Evolutionary conservation across 208 protist genomes (phyloP).

Genomic region (Wallacemonas sp.): DNA sequence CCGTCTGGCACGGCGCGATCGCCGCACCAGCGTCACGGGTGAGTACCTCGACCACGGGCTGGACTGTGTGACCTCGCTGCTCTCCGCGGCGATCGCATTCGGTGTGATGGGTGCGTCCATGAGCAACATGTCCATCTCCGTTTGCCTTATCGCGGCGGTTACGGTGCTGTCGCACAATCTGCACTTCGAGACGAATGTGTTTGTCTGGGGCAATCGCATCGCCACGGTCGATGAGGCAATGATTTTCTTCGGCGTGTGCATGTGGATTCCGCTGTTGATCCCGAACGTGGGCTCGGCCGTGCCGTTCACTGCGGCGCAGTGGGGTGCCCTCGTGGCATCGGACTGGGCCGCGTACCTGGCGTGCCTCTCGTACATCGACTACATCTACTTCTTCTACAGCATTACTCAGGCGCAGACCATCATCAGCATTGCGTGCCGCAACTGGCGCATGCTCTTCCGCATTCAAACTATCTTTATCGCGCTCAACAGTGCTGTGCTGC

Average conservation of each 20-base stretch:
- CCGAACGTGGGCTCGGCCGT: constrained; percentile 41
- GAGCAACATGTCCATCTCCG: constrained; percentile 63
- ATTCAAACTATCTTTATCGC: constrained; percentile 55
- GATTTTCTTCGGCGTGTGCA: constrained; percentile 77
- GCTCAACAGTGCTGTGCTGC: constrained; percentile 50
- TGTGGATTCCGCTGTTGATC: constrained; percentile 67
- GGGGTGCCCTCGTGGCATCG: constrained; percentile 17
- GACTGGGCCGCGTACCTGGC: constrained; percentile 13
- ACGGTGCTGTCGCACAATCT: constrained; percentile 84
- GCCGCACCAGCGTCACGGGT: constrained; percentile 71
- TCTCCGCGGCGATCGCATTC: constrained; percentile 65
- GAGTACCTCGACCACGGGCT: constrained; percentile 93
- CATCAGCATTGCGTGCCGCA: constrained; percentile 30
- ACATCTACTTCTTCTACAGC: constrained; percentile 62
- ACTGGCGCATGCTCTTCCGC: constrained; percentile 65
- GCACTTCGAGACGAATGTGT: constrained; percentile 77
- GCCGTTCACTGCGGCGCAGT: constrained; percentile 18
- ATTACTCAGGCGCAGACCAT: constrained; percentile 59
- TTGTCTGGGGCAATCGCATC: constrained; percentile 87
- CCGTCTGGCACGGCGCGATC: constrained; percentile 77
- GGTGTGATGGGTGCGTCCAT: constrained; percentile 56
- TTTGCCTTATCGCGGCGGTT: constrained; percentile 58
- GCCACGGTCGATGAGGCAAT: constrained; percentile 89
- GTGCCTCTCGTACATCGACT: constrained; percentile 33
- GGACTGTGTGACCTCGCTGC: constrained; percentile 89